These are phyloP conservation scores for Ustilago loliicola DNA, from an alignment of 1,284 basidiomycete genomes.

Conservation along the genomic window DNA sequence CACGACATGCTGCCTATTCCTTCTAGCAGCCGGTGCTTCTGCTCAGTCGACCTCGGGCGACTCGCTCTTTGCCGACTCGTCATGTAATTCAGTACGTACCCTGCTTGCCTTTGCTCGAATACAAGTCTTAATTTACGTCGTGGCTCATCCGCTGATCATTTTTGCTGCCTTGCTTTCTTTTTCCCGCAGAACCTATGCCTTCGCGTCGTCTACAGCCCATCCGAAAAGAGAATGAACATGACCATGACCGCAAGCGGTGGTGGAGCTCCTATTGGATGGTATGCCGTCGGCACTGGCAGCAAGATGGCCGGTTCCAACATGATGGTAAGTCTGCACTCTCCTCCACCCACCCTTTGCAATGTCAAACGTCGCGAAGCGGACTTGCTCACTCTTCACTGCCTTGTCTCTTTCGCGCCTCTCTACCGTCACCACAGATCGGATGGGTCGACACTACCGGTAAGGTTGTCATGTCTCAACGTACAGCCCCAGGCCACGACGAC, in stretches of 20 bases:
- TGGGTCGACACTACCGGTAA: constrained; percentile 76
- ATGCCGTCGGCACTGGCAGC: constrained; percentile 45
- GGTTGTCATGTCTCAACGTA: constrained; percentile 77
- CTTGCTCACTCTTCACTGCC: neutral
- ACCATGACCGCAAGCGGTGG: constrained; percentile 52
- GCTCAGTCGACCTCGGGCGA: constrained; percentile 14
- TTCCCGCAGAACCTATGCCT: constrained; percentile 42
- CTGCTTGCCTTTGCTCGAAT: neutral
- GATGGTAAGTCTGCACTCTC: constrained; percentile 47
- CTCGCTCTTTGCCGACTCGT: constrained; percentile 31
- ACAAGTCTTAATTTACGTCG: neutral
- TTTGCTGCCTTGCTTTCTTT: neutral
- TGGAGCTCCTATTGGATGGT: constrained; percentile 51
- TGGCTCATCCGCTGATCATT: neutral
- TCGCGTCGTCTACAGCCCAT: constrained; percentile 44
- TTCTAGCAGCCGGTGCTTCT: constrained; percentile 13
- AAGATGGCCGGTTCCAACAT: constrained; percentile 58
- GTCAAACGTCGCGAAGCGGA: neutral
- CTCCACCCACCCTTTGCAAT: neutral
- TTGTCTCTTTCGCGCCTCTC: neutral
- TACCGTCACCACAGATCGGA: constrained; percentile 72
- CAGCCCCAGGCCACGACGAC: constrained; percentile 72
- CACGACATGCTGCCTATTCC: constrained; percentile 21
- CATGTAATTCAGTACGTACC: constrained; percentile 44
- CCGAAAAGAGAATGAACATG: constrained; percentile 49